phyloP scores from a whole-genome alignment of 352 stramenopile genomes.

The Globisporangium ultimum region DNA sequence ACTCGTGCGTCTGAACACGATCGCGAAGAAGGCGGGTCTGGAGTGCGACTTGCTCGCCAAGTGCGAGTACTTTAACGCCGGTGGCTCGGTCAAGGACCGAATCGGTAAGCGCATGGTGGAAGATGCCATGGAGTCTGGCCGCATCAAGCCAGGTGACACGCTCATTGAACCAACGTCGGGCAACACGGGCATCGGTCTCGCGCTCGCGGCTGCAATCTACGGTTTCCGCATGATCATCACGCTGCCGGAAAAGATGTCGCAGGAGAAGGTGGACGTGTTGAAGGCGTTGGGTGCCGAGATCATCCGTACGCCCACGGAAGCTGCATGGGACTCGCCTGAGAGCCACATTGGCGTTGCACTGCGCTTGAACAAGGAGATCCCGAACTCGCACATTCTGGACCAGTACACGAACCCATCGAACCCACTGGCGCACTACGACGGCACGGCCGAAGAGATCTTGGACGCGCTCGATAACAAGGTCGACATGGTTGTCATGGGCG shows the following conservation, averaged over 20 bases:
- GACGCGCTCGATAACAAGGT: conserved; percentile 90
- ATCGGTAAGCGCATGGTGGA: conserved; percentile 91
- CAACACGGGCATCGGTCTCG: conserved; percentile 97
- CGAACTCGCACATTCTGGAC: conserved; percentile 94
- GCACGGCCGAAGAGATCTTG: conserved; percentile 93
- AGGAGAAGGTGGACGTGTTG: conserved; percentile 95
- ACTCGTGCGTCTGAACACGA: conserved; percentile 91
- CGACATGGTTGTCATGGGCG: conserved; percentile 93
- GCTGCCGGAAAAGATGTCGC: conserved; percentile 93
- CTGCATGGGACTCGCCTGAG: conserved; percentile 94
- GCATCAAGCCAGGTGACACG: conserved; percentile 93
- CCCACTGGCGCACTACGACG: conserved; percentile 94
- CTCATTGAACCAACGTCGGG: conserved; percentile 97
- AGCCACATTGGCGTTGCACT: conserved; percentile 92
- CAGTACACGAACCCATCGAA: conserved; percentile 96
- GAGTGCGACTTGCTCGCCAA: conserved; percentile 93
- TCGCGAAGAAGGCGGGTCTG: conserved; percentile 74
- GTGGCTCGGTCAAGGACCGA: conserved; percentile 87
- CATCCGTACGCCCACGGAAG: conserved; percentile 94
- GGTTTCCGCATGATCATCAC: conserved; percentile 94
- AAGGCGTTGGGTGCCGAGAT: conserved; percentile 95
- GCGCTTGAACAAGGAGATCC: conserved; percentile 89
- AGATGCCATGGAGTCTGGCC: conserved; percentile 87
- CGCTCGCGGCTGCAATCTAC: conserved; percentile 94
- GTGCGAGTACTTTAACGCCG: conserved; percentile 96